Evolutionary conservation across 805 yeast species (phyloP).

Genomic region (Yamadazyma philogaea): DNA sequence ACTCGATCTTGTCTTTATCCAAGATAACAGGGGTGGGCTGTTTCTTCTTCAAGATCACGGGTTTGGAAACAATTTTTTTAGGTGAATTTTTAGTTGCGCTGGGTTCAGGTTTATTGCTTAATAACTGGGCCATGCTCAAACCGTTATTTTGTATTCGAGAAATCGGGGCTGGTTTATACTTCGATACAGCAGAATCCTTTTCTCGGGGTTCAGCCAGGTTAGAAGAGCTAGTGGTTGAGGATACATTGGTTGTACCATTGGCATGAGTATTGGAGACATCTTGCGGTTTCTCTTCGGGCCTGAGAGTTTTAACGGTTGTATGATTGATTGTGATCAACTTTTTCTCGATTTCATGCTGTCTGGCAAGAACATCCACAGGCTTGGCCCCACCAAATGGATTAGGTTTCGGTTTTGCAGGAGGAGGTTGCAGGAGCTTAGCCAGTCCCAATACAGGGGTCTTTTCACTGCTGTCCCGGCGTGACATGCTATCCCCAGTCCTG

Average conservation of each 20-base stretch:
- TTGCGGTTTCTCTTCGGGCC: neutral
- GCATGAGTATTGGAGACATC: neutral
- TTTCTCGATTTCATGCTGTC: conserved; percentile 58
- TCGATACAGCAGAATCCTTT: neutral
- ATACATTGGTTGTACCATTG: neutral
- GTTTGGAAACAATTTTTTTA: conserved; percentile 26
- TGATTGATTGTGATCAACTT: conserved; percentile 29
- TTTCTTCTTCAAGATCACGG: conserved; percentile 40
- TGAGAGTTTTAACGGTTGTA: conserved; percentile 27
- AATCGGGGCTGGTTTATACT: conserved; percentile 18
- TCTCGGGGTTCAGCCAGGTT: neutral
- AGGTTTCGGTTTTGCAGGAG: conserved; percentile 34
- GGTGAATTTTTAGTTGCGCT: conserved; percentile 18
- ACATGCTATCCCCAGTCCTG: conserved; percentile 1
- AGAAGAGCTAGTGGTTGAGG: neutral
- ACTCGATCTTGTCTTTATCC: neutral
- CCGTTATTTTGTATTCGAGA: conserved; percentile 20
- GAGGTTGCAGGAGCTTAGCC: neutral
- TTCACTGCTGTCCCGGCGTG: neutral
- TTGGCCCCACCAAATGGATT: conserved; percentile 84
- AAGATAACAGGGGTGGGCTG: conserved; percentile 2
- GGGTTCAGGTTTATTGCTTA: conserved; percentile 23
- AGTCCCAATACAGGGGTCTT: conserved; percentile 3
- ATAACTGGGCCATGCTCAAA: conserved; percentile 38
- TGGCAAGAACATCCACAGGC: conserved; percentile 75